Evolutionary conservation across 2,329 filamentous ascomycete genomes (phyloP).

Genomic region (Aschersonia sp.): DNA sequence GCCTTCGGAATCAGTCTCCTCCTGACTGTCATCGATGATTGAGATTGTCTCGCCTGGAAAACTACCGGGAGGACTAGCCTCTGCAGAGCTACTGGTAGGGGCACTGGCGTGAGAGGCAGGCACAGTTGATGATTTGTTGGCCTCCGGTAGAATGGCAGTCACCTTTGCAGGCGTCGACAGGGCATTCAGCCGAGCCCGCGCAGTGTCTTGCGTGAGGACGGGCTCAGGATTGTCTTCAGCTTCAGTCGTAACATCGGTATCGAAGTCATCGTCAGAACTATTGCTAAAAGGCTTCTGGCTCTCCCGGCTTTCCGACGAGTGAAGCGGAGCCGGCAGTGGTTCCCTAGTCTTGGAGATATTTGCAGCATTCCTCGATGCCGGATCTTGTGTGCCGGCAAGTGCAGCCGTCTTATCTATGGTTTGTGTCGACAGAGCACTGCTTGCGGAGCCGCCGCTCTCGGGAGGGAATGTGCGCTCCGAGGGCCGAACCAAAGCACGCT

Average conservation of each 20-base stretch:
- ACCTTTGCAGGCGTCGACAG: slow-evolving; percentile 2
- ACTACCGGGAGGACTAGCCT: slow-evolving; percentile 2
- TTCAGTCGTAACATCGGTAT: slow-evolving; percentile 6
- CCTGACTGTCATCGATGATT: neutral
- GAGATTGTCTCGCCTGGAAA: neutral
- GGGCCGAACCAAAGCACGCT: slow-evolving; percentile 43
- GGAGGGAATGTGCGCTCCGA: slow-evolving; percentile 19
- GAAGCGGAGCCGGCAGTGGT: slow-evolving; percentile 56
- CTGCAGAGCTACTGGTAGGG: neutral
- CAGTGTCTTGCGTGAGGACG: neutral
- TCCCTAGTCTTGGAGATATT: slow-evolving; percentile 45
- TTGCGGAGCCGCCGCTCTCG: neutral
- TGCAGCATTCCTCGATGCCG: slow-evolving; percentile 34
- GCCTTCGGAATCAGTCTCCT: slow-evolving; percentile 1
- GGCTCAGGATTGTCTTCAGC: slow-evolving; percentile 2
- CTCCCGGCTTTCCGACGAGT: slow-evolving; percentile 53
- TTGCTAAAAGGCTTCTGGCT: slow-evolving; percentile 35
- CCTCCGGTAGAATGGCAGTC: neutral
- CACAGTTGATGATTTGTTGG: slow-evolving; percentile 1
- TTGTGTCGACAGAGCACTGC: slow-evolving; percentile 18
- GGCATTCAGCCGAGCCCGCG: neutral
- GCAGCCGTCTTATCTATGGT: slow-evolving; percentile 48
- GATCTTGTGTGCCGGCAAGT: slow-evolving; percentile 37
- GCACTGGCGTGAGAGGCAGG: slow-evolving; percentile 3
- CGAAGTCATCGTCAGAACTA: slow-evolving; percentile 17